These are phyloP conservation scores for Melampsora larici-populina DNA, from an alignment of 1,284 basidiomycete species.

Conservation along the genomic window DNA sequence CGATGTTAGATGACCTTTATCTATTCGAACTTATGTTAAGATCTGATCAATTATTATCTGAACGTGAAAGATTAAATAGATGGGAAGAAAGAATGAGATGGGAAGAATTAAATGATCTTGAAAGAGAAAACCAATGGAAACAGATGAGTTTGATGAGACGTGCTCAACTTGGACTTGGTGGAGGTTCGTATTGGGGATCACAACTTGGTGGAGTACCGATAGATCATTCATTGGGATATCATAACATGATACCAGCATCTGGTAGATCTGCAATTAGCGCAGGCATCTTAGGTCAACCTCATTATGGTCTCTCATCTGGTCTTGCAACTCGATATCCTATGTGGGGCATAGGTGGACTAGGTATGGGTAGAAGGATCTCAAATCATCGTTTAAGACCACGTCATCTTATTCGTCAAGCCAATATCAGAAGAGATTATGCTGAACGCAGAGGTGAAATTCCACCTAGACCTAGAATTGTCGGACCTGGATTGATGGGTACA, in stretches of 20 bases:
- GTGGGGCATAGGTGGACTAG: conserved; percentile 40
- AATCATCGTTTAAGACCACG: conserved; percentile 11
- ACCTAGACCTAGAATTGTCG: conserved; percentile 20
- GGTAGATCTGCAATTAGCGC: neutral
- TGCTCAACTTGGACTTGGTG: conserved; percentile 25
- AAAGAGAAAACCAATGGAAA: conserved; percentile 25
- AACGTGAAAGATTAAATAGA: conserved; percentile 32
- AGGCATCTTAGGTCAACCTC: conserved; percentile 9
- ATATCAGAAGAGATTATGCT: conserved; percentile 33
- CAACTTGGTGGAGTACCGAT: conserved; percentile 27
- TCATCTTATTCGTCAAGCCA: conserved; percentile 9
- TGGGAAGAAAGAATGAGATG: conserved; percentile 40
- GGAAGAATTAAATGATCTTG: conserved; percentile 28
- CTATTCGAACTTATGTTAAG: conserved; percentile 37
- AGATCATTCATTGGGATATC: conserved; percentile 32
- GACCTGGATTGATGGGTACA: conserved; percentile 20
- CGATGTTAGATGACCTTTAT: conserved; percentile 41
- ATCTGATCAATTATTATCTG: conserved; percentile 18
- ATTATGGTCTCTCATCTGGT: conserved; percentile 18
- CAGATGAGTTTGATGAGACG: conserved; percentile 31
- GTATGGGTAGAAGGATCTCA: conserved; percentile 37
- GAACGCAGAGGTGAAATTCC: conserved; percentile 38
- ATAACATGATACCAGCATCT: neutral
- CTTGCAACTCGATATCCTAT: conserved; percentile 35
- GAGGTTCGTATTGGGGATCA: conserved; percentile 39